Conservation (phyloP, 2,329 filamentous ascomycete species). For the Alternaria arborescens region DNA sequence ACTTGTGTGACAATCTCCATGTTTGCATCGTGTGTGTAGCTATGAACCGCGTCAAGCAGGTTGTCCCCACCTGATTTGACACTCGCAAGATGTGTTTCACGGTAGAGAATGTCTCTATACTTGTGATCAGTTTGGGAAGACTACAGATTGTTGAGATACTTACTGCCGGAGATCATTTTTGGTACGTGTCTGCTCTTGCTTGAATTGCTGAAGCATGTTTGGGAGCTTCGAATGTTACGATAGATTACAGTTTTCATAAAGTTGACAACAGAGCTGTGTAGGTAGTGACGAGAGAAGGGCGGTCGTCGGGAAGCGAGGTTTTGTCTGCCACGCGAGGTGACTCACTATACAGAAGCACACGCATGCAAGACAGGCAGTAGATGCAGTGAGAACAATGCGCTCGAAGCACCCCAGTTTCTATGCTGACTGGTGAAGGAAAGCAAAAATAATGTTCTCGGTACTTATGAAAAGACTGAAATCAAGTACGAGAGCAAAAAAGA, state of each 20-base stretch:
- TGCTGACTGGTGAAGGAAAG: too few relatives aligned
- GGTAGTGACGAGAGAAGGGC: not conserved
- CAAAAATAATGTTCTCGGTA: not conserved
- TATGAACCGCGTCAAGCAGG: constrained; percentile 1
- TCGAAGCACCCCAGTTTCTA: not conserved
- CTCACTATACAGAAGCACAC: not conserved
- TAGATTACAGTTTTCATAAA: not conserved
- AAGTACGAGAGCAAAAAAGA: constrained; percentile 17
- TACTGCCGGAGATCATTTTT: constrained; percentile 5
- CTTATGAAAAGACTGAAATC: not conserved
- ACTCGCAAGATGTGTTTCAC: not conserved
- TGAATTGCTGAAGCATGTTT: not conserved
- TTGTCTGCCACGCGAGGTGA: not conserved
- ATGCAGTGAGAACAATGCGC: not conserved
- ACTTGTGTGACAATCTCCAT: constrained; percentile 7
- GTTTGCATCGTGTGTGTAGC: constrained; percentile 4
- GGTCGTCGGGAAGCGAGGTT: not conserved
- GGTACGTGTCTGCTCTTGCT: not conserved
- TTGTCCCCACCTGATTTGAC: not conserved
- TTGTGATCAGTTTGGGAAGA: not conserved
- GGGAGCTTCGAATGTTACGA: not conserved
- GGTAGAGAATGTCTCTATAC: not conserved
- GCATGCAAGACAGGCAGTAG: not conserved
- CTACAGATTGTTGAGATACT: not conserved
- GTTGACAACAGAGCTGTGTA: not conserved